Conservation (phyloP, 2,329 filamentous ascomycete genomes). For the Colletotrichum gloeosporioides region DNA sequence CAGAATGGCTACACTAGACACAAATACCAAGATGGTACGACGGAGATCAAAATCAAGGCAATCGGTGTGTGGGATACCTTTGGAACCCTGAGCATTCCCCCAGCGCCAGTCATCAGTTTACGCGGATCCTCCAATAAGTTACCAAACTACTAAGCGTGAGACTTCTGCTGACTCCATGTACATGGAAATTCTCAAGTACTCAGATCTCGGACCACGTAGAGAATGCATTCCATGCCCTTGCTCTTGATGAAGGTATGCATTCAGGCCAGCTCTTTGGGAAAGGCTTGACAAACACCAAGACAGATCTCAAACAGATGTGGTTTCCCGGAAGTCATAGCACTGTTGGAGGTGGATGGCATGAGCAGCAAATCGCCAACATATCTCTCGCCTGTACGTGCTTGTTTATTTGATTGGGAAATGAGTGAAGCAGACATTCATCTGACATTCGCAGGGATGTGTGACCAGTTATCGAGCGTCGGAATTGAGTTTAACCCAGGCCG, state of each 20-base stretch:
- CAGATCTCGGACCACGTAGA: conserved; percentile 56
- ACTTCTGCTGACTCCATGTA: background rate
- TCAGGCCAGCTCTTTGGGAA: conserved; percentile 61
- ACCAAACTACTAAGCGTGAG: conserved; percentile 48
- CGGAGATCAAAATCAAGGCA: conserved; percentile 38
- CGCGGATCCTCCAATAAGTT: conserved; percentile 44
- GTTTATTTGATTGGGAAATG: background rate
- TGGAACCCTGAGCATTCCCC: conserved; percentile 48
- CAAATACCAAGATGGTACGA: conserved; percentile 42
- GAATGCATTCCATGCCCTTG: conserved; percentile 64
- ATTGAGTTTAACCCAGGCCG: conserved; percentile 48
- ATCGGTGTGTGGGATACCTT: conserved; percentile 48
- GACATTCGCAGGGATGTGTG: conserved; percentile 54
- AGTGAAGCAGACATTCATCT: background rate
- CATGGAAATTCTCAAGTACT: conserved; percentile 58
- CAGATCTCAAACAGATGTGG: conserved; percentile 59
- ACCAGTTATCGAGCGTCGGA: conserved; percentile 55
- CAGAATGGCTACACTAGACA: conserved; percentile 30
- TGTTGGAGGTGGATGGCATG: conserved; percentile 70
- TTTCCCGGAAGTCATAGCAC: conserved; percentile 76
- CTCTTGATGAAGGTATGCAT: conserved; percentile 62
- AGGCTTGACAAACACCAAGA: conserved; percentile 42
- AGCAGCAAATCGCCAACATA: conserved; percentile 48
- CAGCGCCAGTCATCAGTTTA: background rate
- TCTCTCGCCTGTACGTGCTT: conserved; percentile 40